Evolutionary conservation across 2,329 filamentous ascomycete species (phyloP), one percentile per base, ranked within the genome.

Genomic region (Daldinia sp.): DNA sequence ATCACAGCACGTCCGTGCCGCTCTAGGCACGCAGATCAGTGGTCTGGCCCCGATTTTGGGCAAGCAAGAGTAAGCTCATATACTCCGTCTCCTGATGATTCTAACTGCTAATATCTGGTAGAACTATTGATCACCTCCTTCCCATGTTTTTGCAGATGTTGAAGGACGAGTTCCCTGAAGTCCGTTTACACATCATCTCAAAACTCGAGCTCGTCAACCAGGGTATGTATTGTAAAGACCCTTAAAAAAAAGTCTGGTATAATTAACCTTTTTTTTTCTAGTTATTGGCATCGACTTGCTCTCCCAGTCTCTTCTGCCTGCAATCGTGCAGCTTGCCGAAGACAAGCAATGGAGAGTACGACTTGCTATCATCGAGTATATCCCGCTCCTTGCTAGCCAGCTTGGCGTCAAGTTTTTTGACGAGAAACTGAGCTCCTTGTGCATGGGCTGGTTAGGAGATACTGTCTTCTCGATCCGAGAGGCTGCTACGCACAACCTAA

Each of bases 131-230:
- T 74, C 96, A 99, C 80, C 89, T 99, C 50, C 88, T 99, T 50
- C 96, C 96, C 60, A 99, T 99, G 95, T 98, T 99, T 82, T 87
- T 99, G 60, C 93, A 97, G 81, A 99, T 99, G 96, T 90, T 99
- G 76, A 99, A 98, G 87, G 96, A 99, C 77, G 96, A 99, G 79
- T 98, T 98, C 81, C 96, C 96, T 23, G 96, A 99, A 79, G 96
- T 99, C 58, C 92, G 96, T 70, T 89, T 99, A 67, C 97, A 99
- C 83, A 99, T 99, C 80, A 99, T 99, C 78, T 98, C 96, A n/a
- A 99, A 99, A 83, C 90, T 99, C 62, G 97, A 99, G 84, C 89
- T 97, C 71, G 96, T 99, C 72, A 99, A 99, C 83, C 93, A 98
- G 83, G 93, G 93, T 94, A 84, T 71, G 83, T 78, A 48, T 12